phyloP scores from a whole-genome alignment of 371 early-diverging fungal species.

The Batrachochytrium dendrobatidis region DNA sequence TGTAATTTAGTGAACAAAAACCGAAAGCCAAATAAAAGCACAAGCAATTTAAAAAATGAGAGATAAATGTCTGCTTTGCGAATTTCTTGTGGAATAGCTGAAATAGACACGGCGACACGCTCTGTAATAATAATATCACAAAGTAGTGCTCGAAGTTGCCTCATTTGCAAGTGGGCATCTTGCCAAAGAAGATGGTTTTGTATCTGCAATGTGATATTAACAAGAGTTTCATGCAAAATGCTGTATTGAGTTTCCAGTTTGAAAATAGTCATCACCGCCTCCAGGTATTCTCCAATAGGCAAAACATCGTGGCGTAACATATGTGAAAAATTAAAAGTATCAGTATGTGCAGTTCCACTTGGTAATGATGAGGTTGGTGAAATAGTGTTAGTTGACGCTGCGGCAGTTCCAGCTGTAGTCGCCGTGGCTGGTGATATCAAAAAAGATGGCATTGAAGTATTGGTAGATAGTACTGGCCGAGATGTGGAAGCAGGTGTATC shows the following conservation, averaged over 20 bases:
- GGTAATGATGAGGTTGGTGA: too few relatives aligned
- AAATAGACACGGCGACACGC: conserved; percentile 47
- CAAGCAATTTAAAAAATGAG: conserved; percentile 58
- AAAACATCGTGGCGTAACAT: not conserved
- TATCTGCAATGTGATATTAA: conserved; percentile 7
- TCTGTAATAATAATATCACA: conserved; percentile 40
- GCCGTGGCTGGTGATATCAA: too few relatives aligned
- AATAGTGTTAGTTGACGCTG: too few relatives aligned
- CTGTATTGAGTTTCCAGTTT: conserved; percentile 5
- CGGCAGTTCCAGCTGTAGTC: too few relatives aligned
- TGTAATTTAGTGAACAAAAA: conserved; percentile 58
- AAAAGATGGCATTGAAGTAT: too few relatives aligned
- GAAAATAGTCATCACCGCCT: not conserved
- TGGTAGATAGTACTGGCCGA: too few relatives aligned
- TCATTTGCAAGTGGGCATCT: conserved; percentile 27
- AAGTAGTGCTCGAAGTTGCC: conserved; percentile 43
- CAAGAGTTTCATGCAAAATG: conserved; percentile 5
- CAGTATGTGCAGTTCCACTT: too few relatives aligned
- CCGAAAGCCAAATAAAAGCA: conserved; percentile 65
- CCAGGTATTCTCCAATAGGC: not conserved
- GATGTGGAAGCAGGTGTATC: too few relatives aligned
- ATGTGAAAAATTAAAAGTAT: too few relatives aligned
- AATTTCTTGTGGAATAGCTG: conserved; percentile 40
- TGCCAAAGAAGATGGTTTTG: conserved; percentile 10
- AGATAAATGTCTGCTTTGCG: conserved; percentile 61